Conservation (phyloP, 2,329 filamentous ascomycete genomes). For the Aspergillus sp. region DNA sequence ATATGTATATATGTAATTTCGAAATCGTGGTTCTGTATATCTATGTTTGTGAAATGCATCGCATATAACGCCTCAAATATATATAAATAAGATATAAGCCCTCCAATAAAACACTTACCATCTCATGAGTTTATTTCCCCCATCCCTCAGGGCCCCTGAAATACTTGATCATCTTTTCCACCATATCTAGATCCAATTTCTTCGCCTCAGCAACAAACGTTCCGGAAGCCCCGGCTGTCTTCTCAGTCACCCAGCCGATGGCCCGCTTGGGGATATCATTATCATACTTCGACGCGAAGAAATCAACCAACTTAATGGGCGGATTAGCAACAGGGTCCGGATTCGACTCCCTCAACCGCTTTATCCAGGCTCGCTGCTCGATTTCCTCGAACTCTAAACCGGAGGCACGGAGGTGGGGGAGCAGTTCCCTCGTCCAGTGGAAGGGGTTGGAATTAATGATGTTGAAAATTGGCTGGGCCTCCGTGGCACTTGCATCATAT, state of each 20-base stretch:
- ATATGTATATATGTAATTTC: background rate
- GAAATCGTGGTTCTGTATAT: background rate
- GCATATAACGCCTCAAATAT: background rate
- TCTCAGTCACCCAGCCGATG: conserved; percentile 20
- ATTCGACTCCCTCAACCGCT: conserved; percentile 45
- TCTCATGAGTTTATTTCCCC: background rate
- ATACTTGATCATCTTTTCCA: conserved; percentile 39
- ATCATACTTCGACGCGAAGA: conserved; percentile 55
- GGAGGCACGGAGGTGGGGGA: conserved; percentile 52
- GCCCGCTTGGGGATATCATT: conserved; percentile 10
- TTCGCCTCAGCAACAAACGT: conserved; percentile 17
- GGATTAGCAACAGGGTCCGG: conserved; percentile 52
- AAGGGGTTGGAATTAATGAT: conserved; percentile 53
- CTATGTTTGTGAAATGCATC: no score
- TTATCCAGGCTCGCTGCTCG: conserved; percentile 28
- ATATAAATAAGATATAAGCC: background rate
- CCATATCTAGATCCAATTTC: conserved; percentile 22
- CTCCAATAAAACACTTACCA: background rate
- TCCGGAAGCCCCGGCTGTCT: conserved; percentile 14
- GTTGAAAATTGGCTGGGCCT: conserved; percentile 46
- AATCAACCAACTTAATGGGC: conserved; percentile 55
- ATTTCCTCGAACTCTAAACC: conserved; percentile 38
- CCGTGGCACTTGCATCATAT: background rate
- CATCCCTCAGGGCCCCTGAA: conserved; percentile 28
- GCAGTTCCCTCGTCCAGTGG: conserved; percentile 54